A percentile compares a stretch with the other conserved stretches of the same genome.
Conservation (phyloP, 768 basidiomycete genomes). For the Xerocomus potaroensis region DNA sequence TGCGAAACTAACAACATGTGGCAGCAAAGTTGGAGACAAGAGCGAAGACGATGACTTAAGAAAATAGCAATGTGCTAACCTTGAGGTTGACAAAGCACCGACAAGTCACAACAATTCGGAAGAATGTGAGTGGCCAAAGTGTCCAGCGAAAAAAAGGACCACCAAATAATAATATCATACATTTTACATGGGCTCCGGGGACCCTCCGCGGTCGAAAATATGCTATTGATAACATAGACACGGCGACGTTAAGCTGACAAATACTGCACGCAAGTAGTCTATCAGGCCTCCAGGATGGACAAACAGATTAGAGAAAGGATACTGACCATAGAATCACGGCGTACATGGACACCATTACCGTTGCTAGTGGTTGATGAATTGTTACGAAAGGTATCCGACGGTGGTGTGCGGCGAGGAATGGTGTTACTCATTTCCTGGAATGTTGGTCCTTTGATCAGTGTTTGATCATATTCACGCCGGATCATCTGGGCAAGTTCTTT, state of each 20-base stretch:
- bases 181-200: constrained; percentile 19
- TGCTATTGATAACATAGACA: constrained; percentile 24
- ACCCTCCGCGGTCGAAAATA: constrained; percentile 17
- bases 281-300: constrained; percentile 13
- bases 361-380: constrained; percentile 16
- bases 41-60: neutral
- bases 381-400: constrained; percentile 10
- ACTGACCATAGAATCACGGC: constrained; percentile 21
- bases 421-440: constrained; percentile 40
- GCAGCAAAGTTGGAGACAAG: constrained; percentile 3
- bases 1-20: constrained; percentile 14
- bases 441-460: constrained; percentile 33
- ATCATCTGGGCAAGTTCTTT: constrained; percentile 74
- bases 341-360: constrained; percentile 15
- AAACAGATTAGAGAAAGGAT: neutral
- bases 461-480: constrained; percentile 43
- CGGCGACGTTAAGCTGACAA: constrained; percentile 17
- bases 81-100: neutral
- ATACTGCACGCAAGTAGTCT: constrained; percentile 20
- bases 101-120: constrained; percentile 2
- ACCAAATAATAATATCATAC: constrained; percentile 23
- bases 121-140: constrained; percentile 6
- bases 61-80: constrained; percentile 19
- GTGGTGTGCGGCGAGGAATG: constrained; percentile 24
- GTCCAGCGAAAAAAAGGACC: constrained; percentile 10